Conservation (phyloP, 495 filamentous ascomycete species). For the Penicillium atrosanguineum region DNA sequence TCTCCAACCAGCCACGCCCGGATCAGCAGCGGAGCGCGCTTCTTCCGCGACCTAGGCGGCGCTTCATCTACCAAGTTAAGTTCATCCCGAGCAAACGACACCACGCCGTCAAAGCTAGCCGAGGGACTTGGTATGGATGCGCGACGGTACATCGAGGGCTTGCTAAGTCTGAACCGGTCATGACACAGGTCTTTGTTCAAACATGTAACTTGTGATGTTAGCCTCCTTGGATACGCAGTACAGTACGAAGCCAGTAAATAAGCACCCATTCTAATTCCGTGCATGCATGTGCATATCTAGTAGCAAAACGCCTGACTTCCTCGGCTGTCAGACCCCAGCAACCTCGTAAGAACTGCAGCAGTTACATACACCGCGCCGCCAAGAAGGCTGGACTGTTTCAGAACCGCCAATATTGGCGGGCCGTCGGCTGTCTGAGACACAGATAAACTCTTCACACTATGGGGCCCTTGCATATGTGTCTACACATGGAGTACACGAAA, state of each 20-base stretch:
- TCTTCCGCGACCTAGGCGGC: slow-evolving; percentile 48
- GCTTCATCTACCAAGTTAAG: slow-evolving; percentile 25
- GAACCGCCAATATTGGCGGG: not conserved
- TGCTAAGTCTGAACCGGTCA: slow-evolving; percentile 73
- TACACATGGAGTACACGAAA: not conserved
- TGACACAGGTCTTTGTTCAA: not conserved
- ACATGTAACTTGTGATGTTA: no score
- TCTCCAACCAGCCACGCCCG: slow-evolving; percentile 28
- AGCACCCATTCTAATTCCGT: no score
- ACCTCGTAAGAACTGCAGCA: not conserved
- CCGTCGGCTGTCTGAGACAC: not conserved
- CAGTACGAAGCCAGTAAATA: no score
- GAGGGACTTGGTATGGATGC: slow-evolving; percentile 89
- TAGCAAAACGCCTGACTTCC: not conserved
- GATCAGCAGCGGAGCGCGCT: slow-evolving; percentile 43
- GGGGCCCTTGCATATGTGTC: not conserved
- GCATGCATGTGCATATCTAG: not conserved
- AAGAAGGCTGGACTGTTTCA: not conserved
- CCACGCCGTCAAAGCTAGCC: slow-evolving; percentile 64
- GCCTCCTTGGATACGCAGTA: no score
- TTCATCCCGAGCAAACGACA: slow-evolving; percentile 39
- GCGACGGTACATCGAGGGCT: slow-evolving; percentile 76
- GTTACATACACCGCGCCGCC: not conserved
- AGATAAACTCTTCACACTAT: not conserved
- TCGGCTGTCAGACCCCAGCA: not conserved